Evolutionary conservation across 371 early-diverging fungal genomes (phyloP), one percentile per base, ranked within the genome.

Genomic region (Circinella minor): DNA sequence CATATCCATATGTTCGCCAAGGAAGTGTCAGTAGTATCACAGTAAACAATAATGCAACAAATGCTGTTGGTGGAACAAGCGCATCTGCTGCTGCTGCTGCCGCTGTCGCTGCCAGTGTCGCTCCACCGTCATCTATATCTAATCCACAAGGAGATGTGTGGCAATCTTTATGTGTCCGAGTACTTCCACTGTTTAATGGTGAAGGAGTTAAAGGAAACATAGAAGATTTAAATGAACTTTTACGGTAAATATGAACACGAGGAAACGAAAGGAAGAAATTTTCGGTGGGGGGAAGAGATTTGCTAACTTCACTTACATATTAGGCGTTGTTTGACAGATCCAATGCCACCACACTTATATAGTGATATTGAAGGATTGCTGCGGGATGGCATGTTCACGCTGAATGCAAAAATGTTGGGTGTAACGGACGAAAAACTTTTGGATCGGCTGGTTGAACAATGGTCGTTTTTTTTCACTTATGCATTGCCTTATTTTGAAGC

Each of bases 401-500:
- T 94, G 18, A 89, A 89, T 65, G 86, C 90, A 11, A 91, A 91
- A 68, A 86, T 94, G 70, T 80, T 87, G 51, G 87, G 88, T 55
- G 92, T 91, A 5, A 88, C 88, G 3, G 92, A 92, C 49, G 93
- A 93, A 61, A 88, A 84, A 47, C 73, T 94, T 57, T 81, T 90
- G 27, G 87, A 86, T 43, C 88, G 94, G 14, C 67, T 95, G 34
- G 92, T 92, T 1, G 92, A 92, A 55, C 88, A 92, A 39, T 96
- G 96, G 96, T 90, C 90, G 4, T 93, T 94, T 73, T 91, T 92
- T 73, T 93, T 91, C 66, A 92, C 92, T 0, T 92, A 92, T 51
- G 94, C 94, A 3, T 77, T 95, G 49, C 96, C 95, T 65, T 94
- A 91, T 66, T 85, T 96, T 67, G 92, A 95, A 71, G 95, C 92